Base-by-base conservation (phyloP, 2,329 filamentous ascomycete species). In the Trichoderma simmonsii region DNA sequence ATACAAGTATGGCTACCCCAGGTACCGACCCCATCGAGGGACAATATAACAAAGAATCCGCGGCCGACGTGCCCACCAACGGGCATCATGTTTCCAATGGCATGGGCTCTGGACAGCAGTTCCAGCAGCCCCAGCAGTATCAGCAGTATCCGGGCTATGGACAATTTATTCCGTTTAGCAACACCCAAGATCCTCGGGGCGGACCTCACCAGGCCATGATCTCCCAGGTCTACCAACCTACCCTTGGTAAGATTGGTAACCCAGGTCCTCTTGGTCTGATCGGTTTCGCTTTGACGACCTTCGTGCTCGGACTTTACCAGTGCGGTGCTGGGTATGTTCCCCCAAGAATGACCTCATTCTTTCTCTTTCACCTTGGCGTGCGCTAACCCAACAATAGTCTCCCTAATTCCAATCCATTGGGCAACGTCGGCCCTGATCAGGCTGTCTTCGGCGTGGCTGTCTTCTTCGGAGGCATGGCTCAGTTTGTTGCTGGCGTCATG, bases 241-340 rank as follows among this genome's bases (percentile, higher is more conserved):
- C 75, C 1, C 78, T 80, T 71, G 77, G 78, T 79, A 87, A 86
- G 73, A 83, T 88, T 77, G 88, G 84, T 78, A 90, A 90, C 78
- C 88, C 88, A 61, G 87, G 87, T 72, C 88, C 88, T 11, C 83
- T 90, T 26, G 88, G 88, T 71, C 84, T 90, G 61, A 86, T 88
- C 65, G 88, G 87, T 81, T 91, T 92, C 80, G 88, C 89, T n/a
- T 78, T 90, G 74, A 91, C 90, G 11, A 91, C 89, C 11, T 90
- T 91, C 77, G 84, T 89, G 15, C 83, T 91, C 43, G 85, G 84
- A 30, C 77, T 87, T 2, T 83, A 83, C 73, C 79, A 84, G 66
- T 84, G 82, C 68, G 83, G 83, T 69, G 83, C 80, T 73, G 82
- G 82, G 88, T 89, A 83, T 75, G 85, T 3, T 43, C 34, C 69